Conservation (phyloP, 1,139 yeast species). For the Martiniozyma asiatica region DNA sequence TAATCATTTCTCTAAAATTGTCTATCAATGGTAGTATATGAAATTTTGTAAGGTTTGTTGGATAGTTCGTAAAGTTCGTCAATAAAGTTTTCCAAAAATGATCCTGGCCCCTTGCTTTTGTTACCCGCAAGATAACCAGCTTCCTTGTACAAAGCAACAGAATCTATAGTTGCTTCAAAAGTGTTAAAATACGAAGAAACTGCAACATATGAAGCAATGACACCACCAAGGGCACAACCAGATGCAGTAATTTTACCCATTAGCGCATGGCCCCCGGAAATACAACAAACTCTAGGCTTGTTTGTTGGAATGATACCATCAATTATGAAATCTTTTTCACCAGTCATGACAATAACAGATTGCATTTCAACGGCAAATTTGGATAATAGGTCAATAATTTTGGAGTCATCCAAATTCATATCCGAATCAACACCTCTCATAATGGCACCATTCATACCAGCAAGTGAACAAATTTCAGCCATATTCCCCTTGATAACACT, state of each 20-base stretch:
- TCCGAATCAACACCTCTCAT: constrained; percentile 73
- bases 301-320: constrained; percentile 26
- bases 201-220: constrained; percentile 50
- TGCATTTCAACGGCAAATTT: constrained; percentile 43
- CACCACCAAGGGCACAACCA: constrained; percentile 78
- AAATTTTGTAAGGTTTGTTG: too few relatives aligned
- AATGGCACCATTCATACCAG: constrained; percentile 33
- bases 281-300: constrained; percentile 19
- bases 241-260: constrained; percentile 80
- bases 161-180: constrained; percentile 42
- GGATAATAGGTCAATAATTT: constrained; percentile 29
- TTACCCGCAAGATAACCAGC: constrained; percentile 50
- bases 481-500: constrained; percentile 78
- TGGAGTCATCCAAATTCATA: constrained; percentile 21
- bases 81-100: constrained; percentile 15
- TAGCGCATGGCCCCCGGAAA: constrained; percentile 50
- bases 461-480: constrained; percentile 58
- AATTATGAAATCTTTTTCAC: constrained; percentile 36
- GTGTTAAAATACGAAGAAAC: constrained; percentile 29
- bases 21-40: too few relatives aligned
- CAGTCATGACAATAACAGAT: constrained; percentile 66
- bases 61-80: constrained; percentile 10
- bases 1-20: too few relatives aligned
- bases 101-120: constrained; percentile 16
- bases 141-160: constrained; percentile 48